Evolutionary conservation across 192 early-diverging fungal genomes (phyloP), one percentile per base, ranked within the genome.

Genomic region (Coemansia sp.): DNA sequence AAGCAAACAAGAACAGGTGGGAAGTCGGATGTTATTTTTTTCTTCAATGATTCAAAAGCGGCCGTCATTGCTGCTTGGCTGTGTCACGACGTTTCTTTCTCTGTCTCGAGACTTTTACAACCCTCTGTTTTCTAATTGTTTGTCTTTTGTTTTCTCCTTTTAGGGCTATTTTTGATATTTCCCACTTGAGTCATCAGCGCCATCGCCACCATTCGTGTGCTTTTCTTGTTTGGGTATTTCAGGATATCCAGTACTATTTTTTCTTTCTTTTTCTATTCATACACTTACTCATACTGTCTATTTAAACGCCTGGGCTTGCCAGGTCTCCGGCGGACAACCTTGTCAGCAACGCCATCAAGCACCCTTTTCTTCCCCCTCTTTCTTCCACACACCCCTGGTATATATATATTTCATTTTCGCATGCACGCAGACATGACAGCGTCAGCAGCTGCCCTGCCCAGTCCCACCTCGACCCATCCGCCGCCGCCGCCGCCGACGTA

Each of bases 361-460:
- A 8, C 7, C 13, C 4, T 50, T 11, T 23, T 25, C 23, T 9
- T 1, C 22, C 5, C 19, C 19, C 17, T 49, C 22, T 19, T 49
- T 23, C 23, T 50, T 23, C 20, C 22, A 46, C 13, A 5, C 15
- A 46, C 48, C 13, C 9, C 22, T 50, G 20, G 6, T 50, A 23
- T 23, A 50, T 25, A 50, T 9, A 50, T 29, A 29, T 29, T 29
- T 29, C 15, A 6, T 25, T 50, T 23, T 25, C 22, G 22, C 48
- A 50, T 53, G 25, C 15, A 11, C n/a, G 25, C 42, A 57, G 22
- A 35, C 22, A 66, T 66, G 64, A 58, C 64, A 38, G 32, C 46
- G 57, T 58, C 64, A 45, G 48, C 55, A 22, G 64, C 55, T 46
- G 55, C 57, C 33, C 53, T 56, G 29, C 64, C 41, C 4, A 56